Evolutionary conservation across 2,329 filamentous ascomycete species (phyloP), one percentile per base, ranked within the genome.

Genomic region (Zopfia rhizophila): DNA sequence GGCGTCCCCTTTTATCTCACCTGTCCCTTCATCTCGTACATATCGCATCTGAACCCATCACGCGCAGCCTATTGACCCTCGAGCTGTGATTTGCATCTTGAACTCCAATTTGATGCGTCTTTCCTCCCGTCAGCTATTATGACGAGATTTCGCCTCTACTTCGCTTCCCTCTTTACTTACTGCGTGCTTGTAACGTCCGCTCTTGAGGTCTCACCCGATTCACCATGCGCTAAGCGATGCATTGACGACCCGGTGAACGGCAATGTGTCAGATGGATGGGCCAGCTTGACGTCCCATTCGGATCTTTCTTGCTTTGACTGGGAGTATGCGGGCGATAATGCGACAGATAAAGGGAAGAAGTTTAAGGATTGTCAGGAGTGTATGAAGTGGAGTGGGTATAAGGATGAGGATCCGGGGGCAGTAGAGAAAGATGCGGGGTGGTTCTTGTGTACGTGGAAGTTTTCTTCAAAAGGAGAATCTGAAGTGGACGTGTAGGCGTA

Each of bases 121-220:
- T n/a, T n/a, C n/a, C n/a, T n/a, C n/a, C n/a, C n/a, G n/a, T n/a
- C n/a, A n/a, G n/a, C n/a, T n/a, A n/a, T n/a, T n/a, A n/a, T n/a
- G n/a, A n/a, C n/a, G n/a, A n/a, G n/a, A n/a, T n/a, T n/a, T n/a
- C n/a, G n/a, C n/a, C n/a, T 16, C 6, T 12, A 17, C 12, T 2
- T 46, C 6, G 11, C 51, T 1, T 24, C 27, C 8, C 16, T 45
- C n/a, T 14, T 52, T 10, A 25, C 29, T 3, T 28, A 40, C 5
- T 21, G 41, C 22, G 37, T 23, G 18, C 18, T 14, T 12, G 3
- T 33, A 16, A 16, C 31, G 2, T 11, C 17, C 8, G 48, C 55
- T 13, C 53, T 62, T n/a, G 56, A 62, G 38, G 56, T 60, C 28
- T 39, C 49, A 3, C 51, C 55, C 2, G 28, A 54, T 29, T 62